These are phyloP conservation scores for Epichloe brachyelytri DNA, from an alignment of 2,329 filamentous ascomycete genomes.

Conservation along the genomic window DNA sequence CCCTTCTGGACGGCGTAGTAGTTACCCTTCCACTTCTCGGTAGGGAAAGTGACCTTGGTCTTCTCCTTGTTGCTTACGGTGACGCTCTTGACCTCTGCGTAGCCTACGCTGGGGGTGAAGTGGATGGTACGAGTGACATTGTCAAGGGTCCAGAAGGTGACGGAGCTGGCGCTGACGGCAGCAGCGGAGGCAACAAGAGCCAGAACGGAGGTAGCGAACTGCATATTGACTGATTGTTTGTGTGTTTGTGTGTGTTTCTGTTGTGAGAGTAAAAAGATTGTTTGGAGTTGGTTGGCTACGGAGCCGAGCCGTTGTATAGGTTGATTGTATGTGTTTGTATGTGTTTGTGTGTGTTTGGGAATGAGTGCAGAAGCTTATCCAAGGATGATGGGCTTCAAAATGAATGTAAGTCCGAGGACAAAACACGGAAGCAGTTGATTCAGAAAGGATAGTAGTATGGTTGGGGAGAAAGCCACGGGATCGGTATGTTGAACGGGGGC, in stretches of 20 bases:
- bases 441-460: background rate
- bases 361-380: slow-evolving; percentile 3
- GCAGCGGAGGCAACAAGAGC: slow-evolving; percentile 30
- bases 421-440: slow-evolving; percentile 1
- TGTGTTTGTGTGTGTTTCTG: slow-evolving; percentile 1
- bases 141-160: slow-evolving; percentile 50
- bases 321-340: background rate
- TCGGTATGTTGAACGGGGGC: background rate
- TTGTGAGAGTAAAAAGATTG: slow-evolving; percentile 7
- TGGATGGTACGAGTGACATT: slow-evolving; percentile 32
- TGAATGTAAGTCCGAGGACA: slow-evolving; percentile 12
- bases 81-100: slow-evolving; percentile 23
- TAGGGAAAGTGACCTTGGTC: slow-evolving; percentile 29
- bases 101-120: slow-evolving; percentile 34
- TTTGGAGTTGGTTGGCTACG: slow-evolving; percentile 5
- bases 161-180: slow-evolving; percentile 31
- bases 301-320: slow-evolving; percentile 1
- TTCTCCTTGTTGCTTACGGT: slow-evolving; percentile 25
- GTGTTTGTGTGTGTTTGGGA: background rate
- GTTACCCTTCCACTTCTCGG: slow-evolving; percentile 33
- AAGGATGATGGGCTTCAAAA: slow-evolving; percentile 13
- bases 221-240: slow-evolving; percentile 32
- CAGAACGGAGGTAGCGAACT: slow-evolving; percentile 34
- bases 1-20: slow-evolving; percentile 37
- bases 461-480: background rate